Percentiles rank a stretch among this genome's conserved stretches.
Conservation (phyloP, 345 rosid genomes). For the Linum usitatissimum region DNA sequence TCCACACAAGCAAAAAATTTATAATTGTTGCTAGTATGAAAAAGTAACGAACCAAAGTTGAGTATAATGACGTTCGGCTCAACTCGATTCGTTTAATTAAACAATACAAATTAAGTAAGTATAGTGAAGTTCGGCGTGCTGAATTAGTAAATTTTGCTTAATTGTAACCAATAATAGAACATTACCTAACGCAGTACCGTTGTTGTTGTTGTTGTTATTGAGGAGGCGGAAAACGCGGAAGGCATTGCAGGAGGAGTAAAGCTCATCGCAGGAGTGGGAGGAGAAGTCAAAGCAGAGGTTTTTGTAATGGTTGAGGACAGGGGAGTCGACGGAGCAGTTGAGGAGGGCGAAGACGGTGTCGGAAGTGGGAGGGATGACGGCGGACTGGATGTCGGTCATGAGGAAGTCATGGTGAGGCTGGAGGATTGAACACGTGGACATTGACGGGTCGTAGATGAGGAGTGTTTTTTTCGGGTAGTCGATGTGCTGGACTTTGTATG, state of each 20-base stretch:
- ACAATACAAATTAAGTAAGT: too few species aligned
- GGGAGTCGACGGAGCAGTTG: slow-evolving; percentile 78
- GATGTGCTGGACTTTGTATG: slow-evolving; percentile 68
- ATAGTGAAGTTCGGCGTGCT: too few species aligned
- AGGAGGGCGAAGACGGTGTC: slow-evolving; percentile 82
- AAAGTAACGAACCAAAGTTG: too few species aligned
- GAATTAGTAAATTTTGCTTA: too few species aligned
- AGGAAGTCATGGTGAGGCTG: slow-evolving; percentile 87
- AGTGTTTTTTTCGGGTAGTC: slow-evolving; percentile 55
- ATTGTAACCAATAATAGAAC: too few species aligned
- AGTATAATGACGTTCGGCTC: too few species aligned
- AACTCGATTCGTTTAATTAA: too few species aligned
- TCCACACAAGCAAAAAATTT: too few species aligned
- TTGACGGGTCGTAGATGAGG: slow-evolving; percentile 63
- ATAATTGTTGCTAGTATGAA: too few species aligned
- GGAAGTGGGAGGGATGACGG: slow-evolving; percentile 56
- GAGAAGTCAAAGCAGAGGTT: slow-evolving; percentile 59
- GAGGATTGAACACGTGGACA: slow-evolving; percentile 92
- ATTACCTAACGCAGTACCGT: too few species aligned
- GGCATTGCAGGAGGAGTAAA: slow-evolving; percentile 56
- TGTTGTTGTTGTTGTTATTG: too few species aligned
- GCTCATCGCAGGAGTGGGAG: slow-evolving; percentile 81
- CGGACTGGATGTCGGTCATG: slow-evolving; percentile 55
- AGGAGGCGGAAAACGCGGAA: slow-evolving; percentile 45
- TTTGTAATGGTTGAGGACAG: slow-evolving; percentile 67